phyloP scores from a whole-genome alignment of 2,329 filamentous ascomycete species.

The Neonectria neomacrospora region DNA sequence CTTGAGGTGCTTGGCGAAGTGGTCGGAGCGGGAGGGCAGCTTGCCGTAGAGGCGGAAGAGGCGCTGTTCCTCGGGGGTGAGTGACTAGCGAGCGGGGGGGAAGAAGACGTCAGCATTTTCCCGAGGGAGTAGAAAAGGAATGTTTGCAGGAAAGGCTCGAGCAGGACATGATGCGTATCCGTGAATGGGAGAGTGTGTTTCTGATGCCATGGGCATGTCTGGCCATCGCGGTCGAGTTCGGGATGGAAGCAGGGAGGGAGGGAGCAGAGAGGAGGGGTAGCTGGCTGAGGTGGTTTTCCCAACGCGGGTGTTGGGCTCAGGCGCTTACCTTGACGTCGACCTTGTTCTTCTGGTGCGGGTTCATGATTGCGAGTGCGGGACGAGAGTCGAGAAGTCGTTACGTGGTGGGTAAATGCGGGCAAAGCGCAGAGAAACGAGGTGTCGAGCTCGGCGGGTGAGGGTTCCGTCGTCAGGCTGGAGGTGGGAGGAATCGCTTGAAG shows the following conservation, averaged over 20 bases:
- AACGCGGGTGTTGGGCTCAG: constrained; percentile 24
- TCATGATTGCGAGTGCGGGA: constrained; percentile 68
- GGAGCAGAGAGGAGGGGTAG: constrained; percentile 24
- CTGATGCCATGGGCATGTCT: background rate
- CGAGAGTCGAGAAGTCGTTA: background rate
- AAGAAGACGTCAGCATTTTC: constrained; percentile 34
- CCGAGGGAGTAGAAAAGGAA: constrained; percentile 1
- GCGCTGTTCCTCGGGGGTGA: constrained; percentile 94
- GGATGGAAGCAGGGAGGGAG: constrained; percentile 20
- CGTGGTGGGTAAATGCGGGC: constrained; percentile 7
- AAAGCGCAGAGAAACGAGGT: background rate
- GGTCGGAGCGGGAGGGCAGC: constrained; percentile 93
- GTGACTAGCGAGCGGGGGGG: constrained; percentile 67
- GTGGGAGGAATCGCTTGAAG: constrained; percentile 23
- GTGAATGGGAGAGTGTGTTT: constrained; percentile 8
- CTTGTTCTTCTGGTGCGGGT: constrained; percentile 98
- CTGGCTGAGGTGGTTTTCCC: constrained; percentile 33
- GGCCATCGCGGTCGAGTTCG: constrained; percentile 15
- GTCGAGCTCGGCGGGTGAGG: background rate
- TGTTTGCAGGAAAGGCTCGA: constrained; percentile 7
- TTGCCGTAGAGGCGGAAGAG: constrained; percentile 98
- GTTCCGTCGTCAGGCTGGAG: constrained; percentile 4
- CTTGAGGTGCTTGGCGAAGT: constrained; percentile 98
- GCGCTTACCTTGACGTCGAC: constrained; percentile 89
- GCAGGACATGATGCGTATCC: constrained; percentile 1